Evolutionary conservation across 495 filamentous ascomycete species (phyloP), one percentile per base, ranked within the genome.

Genomic region (Hyphodiscus hymeniophilus): DNA sequence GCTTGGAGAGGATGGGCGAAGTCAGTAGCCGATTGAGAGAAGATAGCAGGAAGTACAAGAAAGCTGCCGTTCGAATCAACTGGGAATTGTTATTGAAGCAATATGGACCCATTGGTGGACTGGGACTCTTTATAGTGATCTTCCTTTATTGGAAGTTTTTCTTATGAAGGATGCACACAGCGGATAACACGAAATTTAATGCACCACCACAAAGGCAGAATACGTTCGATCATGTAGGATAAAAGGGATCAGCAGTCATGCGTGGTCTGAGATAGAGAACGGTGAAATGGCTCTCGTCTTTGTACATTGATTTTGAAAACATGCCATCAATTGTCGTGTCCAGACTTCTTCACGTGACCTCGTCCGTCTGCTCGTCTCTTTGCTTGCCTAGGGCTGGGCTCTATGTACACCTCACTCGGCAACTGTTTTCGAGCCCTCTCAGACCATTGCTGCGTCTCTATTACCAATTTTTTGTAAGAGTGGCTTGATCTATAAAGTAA

Each of bases 51-150:
- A 95, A 95, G 64, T 99, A 99, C 67, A 79, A 80, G 58, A 80
- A 81, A 62, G 90, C 92, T 3, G 94, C 92, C 0, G 89, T 96
- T 21, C 80, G 85, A 66, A 97, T 99, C 56, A 99, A 99, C 64
- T 99, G 92, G 92, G 92, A 99, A 60, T 65, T 95, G 68, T 68
- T 99, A 65, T 41, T 96, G 41, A 97, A 95, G 71, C 92, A 97
- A 82, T 97, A 97, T 59, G 91, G 89, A 18, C 91, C 91, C 23
- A 79, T 96, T 61, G 90, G 75, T 24, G 85, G 68, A 2, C 67
- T 95, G 41, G 89, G 71, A 17, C 66, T 94, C 24, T 73, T 97
- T 45, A 81, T 97, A 42, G 52, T 95, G 42, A 62, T 94, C 46
- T 84, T 97, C 57, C 70, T 95, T 47, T 95, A 82, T 82, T 91